Conservation (phyloP, 2,329 filamentous ascomycete species). For the Ceratocystiopsis minuta region DNA sequence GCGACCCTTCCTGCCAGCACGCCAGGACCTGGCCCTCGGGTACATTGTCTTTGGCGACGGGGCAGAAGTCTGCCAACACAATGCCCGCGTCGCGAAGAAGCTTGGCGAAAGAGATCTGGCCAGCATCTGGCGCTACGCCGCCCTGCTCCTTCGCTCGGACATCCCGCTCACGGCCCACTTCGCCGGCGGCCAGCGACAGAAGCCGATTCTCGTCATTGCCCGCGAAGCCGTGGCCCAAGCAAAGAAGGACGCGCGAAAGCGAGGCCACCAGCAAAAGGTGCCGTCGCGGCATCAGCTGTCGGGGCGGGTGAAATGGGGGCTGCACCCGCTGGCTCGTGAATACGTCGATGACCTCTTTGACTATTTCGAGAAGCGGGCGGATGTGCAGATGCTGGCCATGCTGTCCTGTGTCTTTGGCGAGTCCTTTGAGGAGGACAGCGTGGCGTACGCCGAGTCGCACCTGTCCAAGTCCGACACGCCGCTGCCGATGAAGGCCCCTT, state of each 20-base stretch:
- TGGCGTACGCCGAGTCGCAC: slow-evolving; percentile 38
- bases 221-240: slow-evolving; percentile 36
- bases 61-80: slow-evolving; percentile 66
- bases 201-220: slow-evolving; percentile 52
- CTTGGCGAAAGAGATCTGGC: slow-evolving; percentile 54
- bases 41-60: slow-evolving; percentile 76
- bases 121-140: slow-evolving; percentile 69
- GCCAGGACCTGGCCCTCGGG: slow-evolving; percentile 54
- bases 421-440: slow-evolving; percentile 37
- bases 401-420: slow-evolving; percentile 52
- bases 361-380: slow-evolving; percentile 42
- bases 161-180: slow-evolving; percentile 39
- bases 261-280: neutral
- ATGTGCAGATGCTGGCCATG: slow-evolving; percentile 56
- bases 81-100: slow-evolving; percentile 58
- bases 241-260: slow-evolving; percentile 8
- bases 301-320: slow-evolving; percentile 50
- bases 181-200: slow-evolving; percentile 22
- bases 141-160: slow-evolving; percentile 58
- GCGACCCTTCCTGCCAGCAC: slow-evolving; percentile 56
- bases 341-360: slow-evolving; percentile 44
- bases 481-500: slow-evolving; percentile 44
- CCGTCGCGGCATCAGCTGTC: slow-evolving; percentile 17
- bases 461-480: slow-evolving; percentile 42
- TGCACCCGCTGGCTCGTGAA: slow-evolving; percentile 43